phyloP scores from a whole-genome alignment of 2,329 filamentous ascomycete species.

The Diplodia intermedia region DNA sequence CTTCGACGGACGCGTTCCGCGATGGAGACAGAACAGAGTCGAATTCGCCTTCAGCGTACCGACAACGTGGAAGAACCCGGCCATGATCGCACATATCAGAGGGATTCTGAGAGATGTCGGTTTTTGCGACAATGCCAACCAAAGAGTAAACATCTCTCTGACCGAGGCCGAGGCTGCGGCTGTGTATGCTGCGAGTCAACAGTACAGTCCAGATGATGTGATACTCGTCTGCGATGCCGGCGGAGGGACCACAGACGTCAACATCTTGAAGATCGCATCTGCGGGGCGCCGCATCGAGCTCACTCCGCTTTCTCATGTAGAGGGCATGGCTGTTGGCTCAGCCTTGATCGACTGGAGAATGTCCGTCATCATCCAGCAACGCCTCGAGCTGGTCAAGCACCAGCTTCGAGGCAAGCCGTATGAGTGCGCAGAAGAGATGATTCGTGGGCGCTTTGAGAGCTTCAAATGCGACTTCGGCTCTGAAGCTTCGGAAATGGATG shows the following conservation, averaged over 20 bases:
- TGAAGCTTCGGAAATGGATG: not conserved
- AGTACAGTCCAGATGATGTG: constrained; percentile 43
- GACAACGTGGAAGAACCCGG: constrained; percentile 58
- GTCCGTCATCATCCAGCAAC: not conserved
- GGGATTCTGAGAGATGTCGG: constrained; percentile 53
- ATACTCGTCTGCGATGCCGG: constrained; percentile 55
- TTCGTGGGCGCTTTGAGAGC: not conserved
- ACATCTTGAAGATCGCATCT: not conserved
- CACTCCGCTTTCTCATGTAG: not conserved
- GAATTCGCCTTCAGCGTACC: constrained; percentile 61
- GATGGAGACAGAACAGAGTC: constrained; percentile 43
- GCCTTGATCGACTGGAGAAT: constrained; percentile 28
- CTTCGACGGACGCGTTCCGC: constrained; percentile 39
- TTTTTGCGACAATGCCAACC: constrained; percentile 48
- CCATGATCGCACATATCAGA: constrained; percentile 57
- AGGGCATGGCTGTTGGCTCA: constrained; percentile 33
- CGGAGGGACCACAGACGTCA: constrained; percentile 48
- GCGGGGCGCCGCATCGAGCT: not conserved
- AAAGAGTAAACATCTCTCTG: constrained; percentile 49
- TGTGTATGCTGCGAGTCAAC: constrained; percentile 44
- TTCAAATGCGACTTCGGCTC: constrained; percentile 17
- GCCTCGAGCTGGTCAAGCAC: not conserved
- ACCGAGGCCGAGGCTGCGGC: constrained; percentile 58
- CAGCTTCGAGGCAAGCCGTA: not conserved
- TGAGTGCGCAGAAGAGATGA: constrained; percentile 9